Evolutionary conservation across 257 asterid species (phyloP).

Genomic region (Solanum acaule): DNA sequence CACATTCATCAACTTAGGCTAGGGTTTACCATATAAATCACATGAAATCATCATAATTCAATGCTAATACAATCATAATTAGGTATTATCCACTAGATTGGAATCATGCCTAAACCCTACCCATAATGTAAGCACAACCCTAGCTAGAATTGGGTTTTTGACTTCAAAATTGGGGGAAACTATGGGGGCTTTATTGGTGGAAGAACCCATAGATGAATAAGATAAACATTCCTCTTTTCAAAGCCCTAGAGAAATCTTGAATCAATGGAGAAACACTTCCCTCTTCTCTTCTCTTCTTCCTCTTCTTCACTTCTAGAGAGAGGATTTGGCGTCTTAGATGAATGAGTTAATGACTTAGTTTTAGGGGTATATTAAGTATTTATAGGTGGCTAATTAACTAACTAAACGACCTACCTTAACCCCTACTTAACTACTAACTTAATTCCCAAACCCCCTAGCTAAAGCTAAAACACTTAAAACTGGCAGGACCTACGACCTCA

Average conservation of each 20-base stretch:
- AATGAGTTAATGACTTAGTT: no score
- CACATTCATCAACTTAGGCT: not conserved
- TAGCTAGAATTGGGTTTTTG: not conserved
- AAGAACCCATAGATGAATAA: not conserved
- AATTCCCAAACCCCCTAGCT: not conserved
- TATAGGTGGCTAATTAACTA: not conserved
- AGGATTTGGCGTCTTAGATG: not conserved
- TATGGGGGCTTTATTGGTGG: not conserved
- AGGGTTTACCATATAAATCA: not conserved
- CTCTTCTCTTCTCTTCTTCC: not conserved
- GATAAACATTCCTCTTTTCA: not conserved
- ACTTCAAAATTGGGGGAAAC: not conserved
- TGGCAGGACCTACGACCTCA: not conserved
- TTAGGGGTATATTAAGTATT: not conserved
- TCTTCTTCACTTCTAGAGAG: not conserved
- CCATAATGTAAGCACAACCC: not conserved
- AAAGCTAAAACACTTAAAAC: not conserved
- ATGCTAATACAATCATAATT: no score
- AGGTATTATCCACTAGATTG: not conserved
- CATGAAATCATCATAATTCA: no score
- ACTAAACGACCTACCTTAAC: not conserved
- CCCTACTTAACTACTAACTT: not conserved
- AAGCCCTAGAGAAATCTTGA: accelerated
- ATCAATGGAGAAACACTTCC: not conserved
- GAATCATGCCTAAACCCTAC: not conserved